phyloP scores from a whole-genome alignment of 768 basidiomycete species.

The Leucocoprinus sp. region DNA sequence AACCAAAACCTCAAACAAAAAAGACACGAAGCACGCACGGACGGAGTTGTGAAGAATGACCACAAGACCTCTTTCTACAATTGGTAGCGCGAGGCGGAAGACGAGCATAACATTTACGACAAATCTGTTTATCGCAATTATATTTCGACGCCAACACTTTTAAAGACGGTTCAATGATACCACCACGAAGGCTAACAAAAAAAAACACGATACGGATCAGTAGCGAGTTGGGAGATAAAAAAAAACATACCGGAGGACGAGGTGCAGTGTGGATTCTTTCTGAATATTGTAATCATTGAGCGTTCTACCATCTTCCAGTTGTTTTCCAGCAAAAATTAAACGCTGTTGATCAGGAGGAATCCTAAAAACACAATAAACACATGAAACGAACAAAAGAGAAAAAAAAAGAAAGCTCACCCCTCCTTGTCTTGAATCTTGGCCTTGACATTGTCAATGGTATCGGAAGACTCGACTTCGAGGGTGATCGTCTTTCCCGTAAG shows the following conservation, averaged over 20 bases:
- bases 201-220: not conserved
- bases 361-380: conserved; percentile 24
- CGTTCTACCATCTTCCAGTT: conserved; percentile 96
- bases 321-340: conserved; percentile 96
- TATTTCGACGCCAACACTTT: conserved; percentile 96
- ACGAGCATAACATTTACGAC: conserved; percentile 99
- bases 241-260: conserved; percentile 78
- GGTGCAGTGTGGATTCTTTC: conserved; percentile 96
- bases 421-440: conserved; percentile 56
- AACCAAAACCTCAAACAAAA: not conserved
- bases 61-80: conserved; percentile 93
- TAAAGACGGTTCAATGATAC: conserved; percentile 98
- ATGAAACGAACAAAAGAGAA: not conserved
- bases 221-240: conserved; percentile 3
- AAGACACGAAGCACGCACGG: conserved; percentile 49
- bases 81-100: conserved; percentile 99
- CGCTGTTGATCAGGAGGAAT: conserved; percentile 95
- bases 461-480: conserved; percentile 95
- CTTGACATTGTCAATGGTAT: conserved; percentile 96
- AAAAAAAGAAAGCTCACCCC: conserved; percentile 28
- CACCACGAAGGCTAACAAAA: conserved; percentile 92
- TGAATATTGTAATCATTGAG: conserved; percentile 97
- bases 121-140: conserved; percentile 99
- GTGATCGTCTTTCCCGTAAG: conserved; percentile 97
- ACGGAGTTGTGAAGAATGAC: conserved; percentile 85